A percentile compares a stretch with the other conserved stretches of the same genome.
Evolutionary conservation across 495 filamentous ascomycete species (phyloP).

Genomic region (Gamarada debralockiae): DNA sequence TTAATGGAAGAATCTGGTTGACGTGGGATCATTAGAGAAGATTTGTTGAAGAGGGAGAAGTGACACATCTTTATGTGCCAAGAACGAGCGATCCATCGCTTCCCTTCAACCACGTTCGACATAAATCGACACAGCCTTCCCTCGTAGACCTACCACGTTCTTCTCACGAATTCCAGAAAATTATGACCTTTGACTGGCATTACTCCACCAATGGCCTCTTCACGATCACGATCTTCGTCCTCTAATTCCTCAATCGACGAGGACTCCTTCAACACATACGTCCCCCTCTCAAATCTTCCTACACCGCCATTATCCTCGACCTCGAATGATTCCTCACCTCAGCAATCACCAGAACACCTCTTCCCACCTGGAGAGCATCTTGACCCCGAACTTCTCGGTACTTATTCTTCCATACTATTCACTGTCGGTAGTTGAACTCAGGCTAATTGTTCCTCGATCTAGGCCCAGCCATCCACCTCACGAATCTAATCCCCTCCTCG

Average conservation of each 20-base stretch:
- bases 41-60: slow-evolving; percentile 37
- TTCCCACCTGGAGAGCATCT: slow-evolving; percentile 35
- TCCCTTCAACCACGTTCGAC: background rate
- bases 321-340: slow-evolving; percentile 34
- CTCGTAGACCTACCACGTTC: background rate
- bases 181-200: slow-evolving; percentile 3
- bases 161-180: background rate
- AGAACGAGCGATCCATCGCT: background rate
- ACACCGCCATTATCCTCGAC: slow-evolving; percentile 51
- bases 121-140: background rate
- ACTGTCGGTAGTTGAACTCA: slow-evolving; percentile 2
- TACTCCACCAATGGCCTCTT: slow-evolving; percentile 12
- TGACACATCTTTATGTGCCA: slow-evolving; percentile 27
- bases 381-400: slow-evolving; percentile 43
- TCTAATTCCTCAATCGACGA: slow-evolving; percentile 24
- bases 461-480: slow-evolving; percentile 53
- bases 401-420: slow-evolving; percentile 14
- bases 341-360: slow-evolving; percentile 30
- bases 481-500: slow-evolving; percentile 49
- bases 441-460: slow-evolving; percentile 11
- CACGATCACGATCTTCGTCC: slow-evolving; percentile 7
- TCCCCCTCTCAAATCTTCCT: slow-evolving; percentile 55
- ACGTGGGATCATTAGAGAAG: slow-evolving; percentile 23
- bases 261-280: slow-evolving; percentile 50
- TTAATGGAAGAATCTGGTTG: background rate